Conservation (phyloP, 345 rosid genomes). For the Salix suchowensis region DNA sequence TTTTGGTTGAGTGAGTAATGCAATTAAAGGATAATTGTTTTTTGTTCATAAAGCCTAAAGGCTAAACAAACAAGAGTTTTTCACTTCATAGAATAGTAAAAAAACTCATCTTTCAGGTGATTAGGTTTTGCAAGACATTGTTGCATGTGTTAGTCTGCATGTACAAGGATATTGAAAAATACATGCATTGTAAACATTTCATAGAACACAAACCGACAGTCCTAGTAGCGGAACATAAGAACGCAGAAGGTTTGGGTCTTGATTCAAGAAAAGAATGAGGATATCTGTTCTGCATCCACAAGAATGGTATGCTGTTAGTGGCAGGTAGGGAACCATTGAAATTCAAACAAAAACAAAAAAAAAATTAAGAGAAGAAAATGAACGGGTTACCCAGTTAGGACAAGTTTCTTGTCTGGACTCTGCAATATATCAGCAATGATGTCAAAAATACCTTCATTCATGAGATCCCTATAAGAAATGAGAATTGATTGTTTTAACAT, state of each 20-base stretch:
- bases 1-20: not conserved
- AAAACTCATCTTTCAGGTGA: not conserved
- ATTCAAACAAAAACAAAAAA: not conserved
- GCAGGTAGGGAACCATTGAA: not conserved
- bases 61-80: not conserved
- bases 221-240: constrained; percentile 81
- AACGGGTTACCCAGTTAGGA: constrained; percentile 71
- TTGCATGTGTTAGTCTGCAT: not conserved
- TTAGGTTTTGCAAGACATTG: not conserved
- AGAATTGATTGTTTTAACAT: not conserved
- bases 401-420: constrained; percentile 70
- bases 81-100: not conserved
- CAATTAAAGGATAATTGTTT: not conserved
- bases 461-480: constrained; percentile 60
- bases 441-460: constrained; percentile 72
- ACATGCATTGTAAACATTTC: not conserved
- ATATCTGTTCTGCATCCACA: constrained; percentile 91
- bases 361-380: not conserved
- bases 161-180: not conserved
- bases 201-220: constrained; percentile 53
- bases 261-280: constrained; percentile 73
- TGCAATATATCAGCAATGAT: constrained; percentile 64
- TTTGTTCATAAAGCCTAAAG: not conserved
- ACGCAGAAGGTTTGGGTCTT: constrained; percentile 67
- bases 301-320: constrained; percentile 29